phyloP scores from a whole-genome alignment of 2,329 filamentous ascomycete species.

The Colletotrichum sp. region DNA sequence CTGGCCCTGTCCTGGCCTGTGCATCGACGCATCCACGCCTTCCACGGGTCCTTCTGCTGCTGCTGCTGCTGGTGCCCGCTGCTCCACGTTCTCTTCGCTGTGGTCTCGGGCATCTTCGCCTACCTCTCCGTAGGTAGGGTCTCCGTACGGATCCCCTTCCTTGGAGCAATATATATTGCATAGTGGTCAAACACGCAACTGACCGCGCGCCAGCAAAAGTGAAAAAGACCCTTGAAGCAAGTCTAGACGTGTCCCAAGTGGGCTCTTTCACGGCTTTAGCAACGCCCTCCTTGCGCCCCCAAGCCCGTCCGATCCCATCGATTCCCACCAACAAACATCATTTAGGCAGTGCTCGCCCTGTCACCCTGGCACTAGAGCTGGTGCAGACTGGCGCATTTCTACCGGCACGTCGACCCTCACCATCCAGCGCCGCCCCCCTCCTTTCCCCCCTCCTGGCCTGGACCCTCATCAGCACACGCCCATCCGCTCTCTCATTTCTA shows the following conservation, averaged over 20 bases:
- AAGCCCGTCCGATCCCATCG: background rate
- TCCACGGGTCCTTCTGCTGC: background rate
- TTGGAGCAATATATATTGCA: background rate
- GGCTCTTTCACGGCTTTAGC: background rate
- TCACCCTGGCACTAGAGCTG: background rate
- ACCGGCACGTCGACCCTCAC: constrained; percentile 9
- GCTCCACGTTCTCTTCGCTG: background rate
- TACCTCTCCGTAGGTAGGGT: background rate
- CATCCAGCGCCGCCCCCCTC: background rate
- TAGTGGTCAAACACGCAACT: background rate
- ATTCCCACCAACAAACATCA: background rate
- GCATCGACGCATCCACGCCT: background rate
- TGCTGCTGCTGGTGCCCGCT: background rate
- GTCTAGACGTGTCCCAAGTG: background rate
- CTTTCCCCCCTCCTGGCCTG: background rate
- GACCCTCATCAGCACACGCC: constrained; percentile 19
- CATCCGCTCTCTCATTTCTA: background rate
- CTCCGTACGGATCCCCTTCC: background rate
- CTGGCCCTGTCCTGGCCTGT: background rate
- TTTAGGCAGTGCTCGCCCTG: constrained; percentile 1
- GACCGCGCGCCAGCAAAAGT: background rate
- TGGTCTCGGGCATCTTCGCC: background rate
- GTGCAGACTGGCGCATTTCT: background rate
- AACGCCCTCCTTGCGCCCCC: constrained; percentile 1
- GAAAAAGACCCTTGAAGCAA: background rate